Percentiles rank a stretch among this genome's conserved stretches.
Conservation (phyloP, 805 yeast species). For the Suhomyces xylopsoci region DNA sequence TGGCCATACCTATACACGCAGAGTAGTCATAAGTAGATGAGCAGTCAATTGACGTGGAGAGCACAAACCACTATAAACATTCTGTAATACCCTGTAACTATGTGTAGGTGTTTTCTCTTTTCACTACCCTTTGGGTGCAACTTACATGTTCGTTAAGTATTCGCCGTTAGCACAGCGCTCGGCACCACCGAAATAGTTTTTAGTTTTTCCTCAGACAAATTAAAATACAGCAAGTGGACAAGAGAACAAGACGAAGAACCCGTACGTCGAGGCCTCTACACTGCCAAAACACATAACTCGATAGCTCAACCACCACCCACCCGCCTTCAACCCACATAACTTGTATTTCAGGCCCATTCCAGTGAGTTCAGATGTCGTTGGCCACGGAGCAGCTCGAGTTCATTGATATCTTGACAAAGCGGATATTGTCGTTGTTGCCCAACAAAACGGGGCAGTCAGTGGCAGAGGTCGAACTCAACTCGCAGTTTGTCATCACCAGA, state of each 20-base stretch:
- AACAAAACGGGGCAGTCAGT: conserved; percentile 36
- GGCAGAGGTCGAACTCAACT: conserved; percentile 40
- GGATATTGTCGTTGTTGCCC: conserved; percentile 37
- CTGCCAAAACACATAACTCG: not conserved
- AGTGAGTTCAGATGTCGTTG: not conserved
- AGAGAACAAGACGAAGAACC: not conserved
- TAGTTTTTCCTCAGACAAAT: not conserved
- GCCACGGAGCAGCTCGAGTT: conserved; percentile 13
- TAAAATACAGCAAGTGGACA: not conserved
- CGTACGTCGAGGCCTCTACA: not conserved
- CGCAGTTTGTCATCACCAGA: conserved; percentile 34
- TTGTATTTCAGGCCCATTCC: not conserved
- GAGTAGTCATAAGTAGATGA: too few species aligned
- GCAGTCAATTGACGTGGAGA: too few species aligned
- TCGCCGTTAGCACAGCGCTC: not conserved
- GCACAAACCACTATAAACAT: too few species aligned
- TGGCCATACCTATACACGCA: too few species aligned
- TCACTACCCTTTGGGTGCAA: not conserved
- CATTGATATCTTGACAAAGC: conserved; percentile 21
- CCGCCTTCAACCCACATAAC: not conserved
- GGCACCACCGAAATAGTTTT: not conserved
- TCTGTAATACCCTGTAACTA: too few species aligned
- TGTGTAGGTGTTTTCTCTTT: too few species aligned
- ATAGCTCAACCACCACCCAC: not conserved
- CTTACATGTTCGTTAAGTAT: not conserved